These are phyloP conservation scores for Auricularia sp. DNA, from an alignment of 768 basidiomycete species.

Conservation along the genomic window DNA sequence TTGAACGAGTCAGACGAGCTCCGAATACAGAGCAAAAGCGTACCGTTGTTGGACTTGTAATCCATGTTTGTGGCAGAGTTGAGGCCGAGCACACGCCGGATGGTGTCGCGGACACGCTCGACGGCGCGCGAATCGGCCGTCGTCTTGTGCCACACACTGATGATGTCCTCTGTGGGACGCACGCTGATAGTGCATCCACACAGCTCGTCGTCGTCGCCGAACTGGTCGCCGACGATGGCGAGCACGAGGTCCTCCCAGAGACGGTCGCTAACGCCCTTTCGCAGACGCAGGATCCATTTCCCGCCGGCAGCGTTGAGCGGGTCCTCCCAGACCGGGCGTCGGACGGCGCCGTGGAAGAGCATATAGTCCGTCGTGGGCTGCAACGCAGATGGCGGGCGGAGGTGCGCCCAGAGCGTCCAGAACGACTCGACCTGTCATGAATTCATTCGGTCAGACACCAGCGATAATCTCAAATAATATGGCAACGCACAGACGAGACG, in stretches of 20 bases:
- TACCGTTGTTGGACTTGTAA: conserved; percentile 89
- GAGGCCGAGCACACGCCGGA: conserved; percentile 65
- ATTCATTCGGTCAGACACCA: background rate
- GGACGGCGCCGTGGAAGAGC: conserved; percentile 76
- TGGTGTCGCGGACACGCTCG: conserved; percentile 80
- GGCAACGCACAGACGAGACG: conserved; percentile 64
- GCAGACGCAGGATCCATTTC: conserved; percentile 90
- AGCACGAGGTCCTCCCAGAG: conserved; percentile 86
- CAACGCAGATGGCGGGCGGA: conserved; percentile 73
- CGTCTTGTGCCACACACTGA: conserved; percentile 84
- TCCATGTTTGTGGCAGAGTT: conserved; percentile 77
- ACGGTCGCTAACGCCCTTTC: conserved; percentile 83
- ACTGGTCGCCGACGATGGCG: conserved; percentile 84
- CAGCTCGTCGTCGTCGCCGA: conserved; percentile 57
- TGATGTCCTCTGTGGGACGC: conserved; percentile 85
- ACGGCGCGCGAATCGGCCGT: conserved; percentile 67
- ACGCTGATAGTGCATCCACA: conserved; percentile 95
- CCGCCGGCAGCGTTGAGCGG: conserved; percentile 79
- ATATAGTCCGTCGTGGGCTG: conserved; percentile 90
- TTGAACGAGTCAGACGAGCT: background rate
- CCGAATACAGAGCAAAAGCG: conserved; percentile 10
- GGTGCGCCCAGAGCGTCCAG: conserved; percentile 89
- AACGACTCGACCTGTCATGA: conserved; percentile 75
- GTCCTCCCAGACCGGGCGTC: conserved; percentile 93
- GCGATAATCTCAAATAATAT: background rate